Evolutionary conservation across 257 asterid species (phyloP).

Genomic region (Solanum rostratum): DNA sequence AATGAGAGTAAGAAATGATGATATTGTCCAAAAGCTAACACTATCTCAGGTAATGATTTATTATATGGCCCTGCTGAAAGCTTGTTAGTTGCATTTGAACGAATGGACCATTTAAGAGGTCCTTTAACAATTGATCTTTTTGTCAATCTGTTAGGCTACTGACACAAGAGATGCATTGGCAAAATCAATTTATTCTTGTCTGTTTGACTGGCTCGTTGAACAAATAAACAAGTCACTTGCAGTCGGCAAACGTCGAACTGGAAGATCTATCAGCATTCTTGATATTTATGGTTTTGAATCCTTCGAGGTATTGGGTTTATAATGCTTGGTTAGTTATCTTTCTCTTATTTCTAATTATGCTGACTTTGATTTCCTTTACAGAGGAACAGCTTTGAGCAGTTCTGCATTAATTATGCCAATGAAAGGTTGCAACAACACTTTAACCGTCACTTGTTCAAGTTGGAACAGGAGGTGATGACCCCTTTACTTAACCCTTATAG

Average conservation of each 20-base stretch:
- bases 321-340: neutral
- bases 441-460: constrained; percentile 92
- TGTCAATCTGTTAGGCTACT: constrained; percentile 53
- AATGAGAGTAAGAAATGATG: constrained; percentile 82
- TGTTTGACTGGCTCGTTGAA: constrained; percentile 96
- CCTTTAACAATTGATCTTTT: neutral
- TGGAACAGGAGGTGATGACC: constrained; percentile 87
- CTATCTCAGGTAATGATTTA: constrained; percentile 51
- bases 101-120: neutral
- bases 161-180: constrained; percentile 96
- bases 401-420: constrained; percentile 93
- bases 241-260: constrained; percentile 91
- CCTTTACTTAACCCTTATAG: neutral
- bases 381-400: constrained; percentile 98
- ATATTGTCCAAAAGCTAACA: constrained; percentile 71
- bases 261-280: constrained; percentile 93
- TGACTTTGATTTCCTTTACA: constrained; percentile 14
- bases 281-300: constrained; percentile 99
- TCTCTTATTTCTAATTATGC: neutral
- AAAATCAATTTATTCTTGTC: constrained; percentile 83
- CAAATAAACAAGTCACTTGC: constrained; percentile 90
- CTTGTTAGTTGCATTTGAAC: neutral
- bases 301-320: constrained; percentile 52
- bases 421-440: constrained; percentile 97
- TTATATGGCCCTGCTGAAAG: neutral